These are phyloP conservation scores for Aphanomyces astaci DNA, from an alignment of 352 stramenopile species.

Conservation along the genomic window DNA sequence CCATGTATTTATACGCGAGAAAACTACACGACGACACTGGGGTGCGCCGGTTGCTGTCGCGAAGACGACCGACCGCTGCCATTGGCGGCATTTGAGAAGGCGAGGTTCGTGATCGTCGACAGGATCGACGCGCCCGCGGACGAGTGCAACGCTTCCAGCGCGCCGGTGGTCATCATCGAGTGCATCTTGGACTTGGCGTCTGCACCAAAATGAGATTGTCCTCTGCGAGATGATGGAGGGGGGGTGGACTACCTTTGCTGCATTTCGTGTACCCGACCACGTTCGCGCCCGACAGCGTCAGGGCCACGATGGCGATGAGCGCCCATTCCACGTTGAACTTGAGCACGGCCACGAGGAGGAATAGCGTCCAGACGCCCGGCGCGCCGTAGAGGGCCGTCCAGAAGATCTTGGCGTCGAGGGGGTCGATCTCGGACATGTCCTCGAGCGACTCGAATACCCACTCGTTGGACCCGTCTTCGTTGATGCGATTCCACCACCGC, in stretches of 20 bases:
- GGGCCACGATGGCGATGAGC: constrained; percentile 87
- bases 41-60: background rate
- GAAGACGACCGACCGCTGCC: background rate
- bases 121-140: constrained; percentile 66
- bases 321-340: constrained; percentile 93
- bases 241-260: constrained; percentile 60
- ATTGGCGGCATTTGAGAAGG: constrained; percentile 26
- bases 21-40: constrained; percentile 2
- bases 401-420: constrained; percentile 88
- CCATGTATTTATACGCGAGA: no score
- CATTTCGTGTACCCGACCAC: constrained; percentile 98
- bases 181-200: constrained; percentile 82
- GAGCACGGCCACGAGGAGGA: constrained; percentile 90
- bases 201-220: background rate
- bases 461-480: constrained; percentile 89
- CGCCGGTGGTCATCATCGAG: constrained; percentile 66
- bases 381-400: constrained; percentile 95
- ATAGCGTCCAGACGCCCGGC: constrained; percentile 83
- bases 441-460: constrained; percentile 97
- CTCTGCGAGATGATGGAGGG: background rate
- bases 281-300: constrained; percentile 91
- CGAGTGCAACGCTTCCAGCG: constrained; percentile 53
- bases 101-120: constrained; percentile 63
- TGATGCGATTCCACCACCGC: constrained; percentile 97
- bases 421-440: constrained; percentile 83